Evolutionary conservation across 768 basidiomycete species (phyloP).

Genomic region (Boletus vermiculosoides): DNA sequence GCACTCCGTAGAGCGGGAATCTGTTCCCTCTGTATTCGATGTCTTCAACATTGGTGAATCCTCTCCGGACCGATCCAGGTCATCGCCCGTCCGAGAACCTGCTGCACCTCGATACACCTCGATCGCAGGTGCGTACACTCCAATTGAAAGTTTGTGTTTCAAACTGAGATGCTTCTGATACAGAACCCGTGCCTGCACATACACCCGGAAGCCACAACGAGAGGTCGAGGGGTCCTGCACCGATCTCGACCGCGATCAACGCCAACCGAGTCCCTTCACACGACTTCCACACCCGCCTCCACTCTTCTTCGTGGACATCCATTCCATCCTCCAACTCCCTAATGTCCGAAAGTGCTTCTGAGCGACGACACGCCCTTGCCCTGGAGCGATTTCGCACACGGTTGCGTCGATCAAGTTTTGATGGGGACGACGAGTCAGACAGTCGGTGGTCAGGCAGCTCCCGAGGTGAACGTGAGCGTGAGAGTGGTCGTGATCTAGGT

Average conservation of each 20-base stretch:
- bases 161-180: slow-evolving; percentile 4
- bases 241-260: slow-evolving; percentile 6
- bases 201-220: slow-evolving; percentile 9
- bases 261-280: slow-evolving; percentile 9
- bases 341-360: slow-evolving; percentile 45
- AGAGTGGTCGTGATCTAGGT: slow-evolving; percentile 9
- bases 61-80: slow-evolving; percentile 19
- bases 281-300: slow-evolving; percentile 19
- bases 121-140: slow-evolving; percentile 11
- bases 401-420: slow-evolving; percentile 19
- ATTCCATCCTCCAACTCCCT: slow-evolving; percentile 39
- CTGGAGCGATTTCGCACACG: slow-evolving; percentile 35
- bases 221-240: slow-evolving; percentile 15
- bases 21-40: slow-evolving; percentile 29
- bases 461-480: slow-evolving; percentile 16
- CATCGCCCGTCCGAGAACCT: slow-evolving; percentile 10
- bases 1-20: slow-evolving; percentile 21
- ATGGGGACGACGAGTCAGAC: slow-evolving; percentile 26
- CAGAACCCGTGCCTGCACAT: slow-evolving; percentile 20
- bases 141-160: background rate
- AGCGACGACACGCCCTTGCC: slow-evolving; percentile 39
- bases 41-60: slow-evolving; percentile 28
- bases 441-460: slow-evolving; percentile 22
- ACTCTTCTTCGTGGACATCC: slow-evolving; percentile 31
- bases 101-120: slow-evolving; percentile 9